Evolutionary conservation across 176 grass and related monocot species (phyloP).

Genomic region (Rhynchospora pubera): DNA sequence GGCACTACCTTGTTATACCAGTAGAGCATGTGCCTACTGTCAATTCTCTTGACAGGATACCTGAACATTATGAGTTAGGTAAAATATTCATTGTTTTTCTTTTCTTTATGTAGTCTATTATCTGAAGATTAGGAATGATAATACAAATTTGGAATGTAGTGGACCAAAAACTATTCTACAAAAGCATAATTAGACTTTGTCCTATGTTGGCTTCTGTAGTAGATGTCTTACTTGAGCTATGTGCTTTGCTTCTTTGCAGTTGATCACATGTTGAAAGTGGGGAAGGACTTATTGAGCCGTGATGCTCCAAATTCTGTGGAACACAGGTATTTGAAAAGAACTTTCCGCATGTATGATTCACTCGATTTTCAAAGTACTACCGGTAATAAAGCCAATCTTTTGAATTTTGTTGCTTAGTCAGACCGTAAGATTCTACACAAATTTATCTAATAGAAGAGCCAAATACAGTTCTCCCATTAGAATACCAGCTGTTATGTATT

Average conservation of each 20-base stretch:
- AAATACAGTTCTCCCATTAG: background rate
- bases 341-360: background rate
- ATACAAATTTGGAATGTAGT: background rate
- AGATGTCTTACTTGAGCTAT: background rate
- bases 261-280: constrained; percentile 85
- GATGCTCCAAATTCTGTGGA: constrained; percentile 61
- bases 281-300: constrained; percentile 55
- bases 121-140: background rate
- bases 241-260: constrained; percentile 38
- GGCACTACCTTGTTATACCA: constrained; percentile 94
- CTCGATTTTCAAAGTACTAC: background rate
- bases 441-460: background rate
- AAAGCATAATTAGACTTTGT: background rate
- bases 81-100: constrained; percentile 9
- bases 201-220: background rate
- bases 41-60: constrained; percentile 42
- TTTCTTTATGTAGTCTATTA: background rate
- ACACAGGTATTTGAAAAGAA: constrained; percentile 50
- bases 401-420: background rate
- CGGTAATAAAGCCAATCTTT: background rate
- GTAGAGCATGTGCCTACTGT: constrained; percentile 75
- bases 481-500: background rate
- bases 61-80: constrained; percentile 73
- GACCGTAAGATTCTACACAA: background rate
- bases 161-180: background rate